Conservation (phyloP, 1,284 basidiomycete species). For the Rhodotorula glutinis region DNA sequence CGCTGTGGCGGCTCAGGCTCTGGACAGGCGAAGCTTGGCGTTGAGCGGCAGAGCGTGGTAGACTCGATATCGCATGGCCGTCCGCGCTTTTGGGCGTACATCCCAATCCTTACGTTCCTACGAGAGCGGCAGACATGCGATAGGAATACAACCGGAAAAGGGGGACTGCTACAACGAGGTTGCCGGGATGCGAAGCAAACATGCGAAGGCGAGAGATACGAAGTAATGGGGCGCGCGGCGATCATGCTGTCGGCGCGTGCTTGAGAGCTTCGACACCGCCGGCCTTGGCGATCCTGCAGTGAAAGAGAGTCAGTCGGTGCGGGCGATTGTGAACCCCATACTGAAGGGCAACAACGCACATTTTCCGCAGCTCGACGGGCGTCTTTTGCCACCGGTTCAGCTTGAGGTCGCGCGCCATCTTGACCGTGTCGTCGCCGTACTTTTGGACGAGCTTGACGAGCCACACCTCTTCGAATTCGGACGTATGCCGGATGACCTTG, state of each 20-base stretch:
- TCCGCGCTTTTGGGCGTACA: too few relatives aligned
- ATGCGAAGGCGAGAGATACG: not conserved
- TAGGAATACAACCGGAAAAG: not conserved
- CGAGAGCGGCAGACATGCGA: not conserved
- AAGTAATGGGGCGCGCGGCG: not conserved
- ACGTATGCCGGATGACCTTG: slow-evolving; percentile 61
- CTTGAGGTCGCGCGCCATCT: slow-evolving; percentile 75
- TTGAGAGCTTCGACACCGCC: slow-evolving; percentile 31
- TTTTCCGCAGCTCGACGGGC: slow-evolving; percentile 66
- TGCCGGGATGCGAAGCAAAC: not conserved
- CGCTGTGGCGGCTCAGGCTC: slow-evolving; percentile 1
- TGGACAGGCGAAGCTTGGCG: slow-evolving; percentile 1
- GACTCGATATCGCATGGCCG: too few relatives aligned
- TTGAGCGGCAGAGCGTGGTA: too few relatives aligned
- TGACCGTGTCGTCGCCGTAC: slow-evolving; percentile 68
- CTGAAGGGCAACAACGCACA: slow-evolving; percentile 27
- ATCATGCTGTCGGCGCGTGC: not conserved
- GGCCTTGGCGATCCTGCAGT: slow-evolving; percentile 34
- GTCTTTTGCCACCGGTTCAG: slow-evolving; percentile 85
- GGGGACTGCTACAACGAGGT: not conserved
- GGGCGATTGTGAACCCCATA: too few relatives aligned
- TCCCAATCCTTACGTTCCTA: too few relatives aligned
- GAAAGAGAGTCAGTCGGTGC: not conserved
- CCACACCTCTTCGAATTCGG: slow-evolving; percentile 66
- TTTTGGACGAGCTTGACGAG: slow-evolving; percentile 65